These are phyloP conservation scores for Chytriomyces sp. DNA, from an alignment of 192 early-diverging fungal species.

Conservation along the genomic window DNA sequence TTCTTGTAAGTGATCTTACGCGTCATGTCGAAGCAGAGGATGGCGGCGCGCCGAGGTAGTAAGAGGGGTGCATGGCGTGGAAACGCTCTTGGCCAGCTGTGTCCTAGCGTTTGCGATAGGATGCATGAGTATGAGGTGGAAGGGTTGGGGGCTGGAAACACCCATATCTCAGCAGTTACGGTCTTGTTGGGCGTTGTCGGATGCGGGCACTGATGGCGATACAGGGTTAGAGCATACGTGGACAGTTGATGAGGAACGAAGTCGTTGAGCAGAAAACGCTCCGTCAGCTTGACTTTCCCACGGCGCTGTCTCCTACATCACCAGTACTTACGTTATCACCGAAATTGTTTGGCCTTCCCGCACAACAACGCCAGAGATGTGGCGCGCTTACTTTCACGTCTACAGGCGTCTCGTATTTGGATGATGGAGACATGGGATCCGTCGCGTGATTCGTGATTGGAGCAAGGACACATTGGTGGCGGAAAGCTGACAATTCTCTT, in stretches of 20 bases:
- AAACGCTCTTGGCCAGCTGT: conserved; percentile 68
- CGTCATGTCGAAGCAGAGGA: conserved; percentile 61
- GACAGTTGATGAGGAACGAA: conserved; percentile 58
- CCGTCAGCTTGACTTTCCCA: conserved; percentile 65
- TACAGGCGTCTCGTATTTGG: not conserved
- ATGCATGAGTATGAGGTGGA: too few species aligned
- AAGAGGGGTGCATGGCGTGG: conserved; percentile 57
- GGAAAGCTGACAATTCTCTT: too few species aligned
- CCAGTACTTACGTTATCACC: conserved; percentile 47
- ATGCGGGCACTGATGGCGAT: conserved; percentile 45
- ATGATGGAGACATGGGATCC: too few species aligned
- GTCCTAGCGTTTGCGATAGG: conserved; percentile 46
- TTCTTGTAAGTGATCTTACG: conserved; percentile 68
- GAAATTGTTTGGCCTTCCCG: not conserved
- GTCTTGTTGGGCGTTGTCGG: conserved; percentile 31
- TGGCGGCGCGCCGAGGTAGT: conserved; percentile 56
- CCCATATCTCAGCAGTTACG: conserved; percentile 54
- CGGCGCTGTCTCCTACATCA: conserved; percentile 64
- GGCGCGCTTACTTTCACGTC: not conserved
- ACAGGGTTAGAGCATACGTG: conserved; percentile 61
- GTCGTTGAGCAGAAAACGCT: conserved; percentile 59
- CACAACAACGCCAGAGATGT: not conserved
- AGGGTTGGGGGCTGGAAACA: too few species aligned
- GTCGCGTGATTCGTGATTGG: too few species aligned
- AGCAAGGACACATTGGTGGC: too few species aligned